A percentile compares a stretch with the other conserved stretches of the same genome.
phyloP scores from a whole-genome alignment of 2,329 filamentous ascomycete genomes.

The Sarocladiaceae sp. region DNA sequence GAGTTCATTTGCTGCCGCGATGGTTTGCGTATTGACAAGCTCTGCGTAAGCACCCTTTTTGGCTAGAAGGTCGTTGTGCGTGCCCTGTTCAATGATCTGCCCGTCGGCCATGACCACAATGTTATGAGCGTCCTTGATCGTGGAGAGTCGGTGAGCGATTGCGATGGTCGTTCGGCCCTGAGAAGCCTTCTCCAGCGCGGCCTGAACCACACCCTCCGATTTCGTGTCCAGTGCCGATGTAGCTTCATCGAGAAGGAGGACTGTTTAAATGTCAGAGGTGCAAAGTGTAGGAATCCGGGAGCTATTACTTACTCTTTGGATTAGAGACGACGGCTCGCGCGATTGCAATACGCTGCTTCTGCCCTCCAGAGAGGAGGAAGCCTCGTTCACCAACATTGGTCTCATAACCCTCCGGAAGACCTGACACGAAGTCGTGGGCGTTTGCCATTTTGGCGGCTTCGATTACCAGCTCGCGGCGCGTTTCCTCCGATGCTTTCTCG shows the following conservation, averaged over 20 bases:
- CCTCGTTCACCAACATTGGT: constrained; percentile 95
- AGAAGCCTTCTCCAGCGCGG: constrained; percentile 81
- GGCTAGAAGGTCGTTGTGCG: constrained; percentile 71
- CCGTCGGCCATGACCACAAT: constrained; percentile 91
- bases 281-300: too few relatives aligned
- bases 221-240: constrained; percentile 93
- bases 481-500: constrained; percentile 63
- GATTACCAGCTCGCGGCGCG: constrained; percentile 66
- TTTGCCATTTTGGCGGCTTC: constrained; percentile 88
- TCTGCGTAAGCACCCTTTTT: constrained; percentile 71
- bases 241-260: constrained; percentile 90
- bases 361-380: constrained; percentile 87
- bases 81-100: constrained; percentile 87
- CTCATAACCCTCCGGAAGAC: constrained; percentile 82
- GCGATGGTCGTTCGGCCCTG: constrained; percentile 90
- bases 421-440: constrained; percentile 84
- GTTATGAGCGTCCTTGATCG: constrained; percentile 90
- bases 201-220: constrained; percentile 91
- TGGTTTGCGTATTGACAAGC: constrained; percentile 84
- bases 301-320: constrained; percentile 66
- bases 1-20: constrained; percentile 57
- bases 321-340: constrained; percentile 86
- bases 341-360: constrained; percentile 96
- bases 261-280: constrained; percentile 19
- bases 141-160: constrained; percentile 92